phyloP scores from a whole-genome alignment of 345 rosid species.

The Moricandia arvensis region DNA sequence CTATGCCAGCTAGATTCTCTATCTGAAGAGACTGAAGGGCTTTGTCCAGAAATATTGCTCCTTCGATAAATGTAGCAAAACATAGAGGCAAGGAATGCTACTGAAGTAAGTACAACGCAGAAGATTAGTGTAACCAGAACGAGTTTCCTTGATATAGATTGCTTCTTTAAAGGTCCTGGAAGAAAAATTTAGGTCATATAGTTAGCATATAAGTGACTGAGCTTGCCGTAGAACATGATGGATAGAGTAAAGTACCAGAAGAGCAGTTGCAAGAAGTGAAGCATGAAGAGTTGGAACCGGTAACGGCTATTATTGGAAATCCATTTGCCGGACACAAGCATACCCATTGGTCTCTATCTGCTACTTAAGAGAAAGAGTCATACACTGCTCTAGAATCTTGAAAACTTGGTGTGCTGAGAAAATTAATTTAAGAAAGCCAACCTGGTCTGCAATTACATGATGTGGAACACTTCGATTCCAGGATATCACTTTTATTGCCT shows the following conservation, averaged over 20 bases:
- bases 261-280: constrained; percentile 88
- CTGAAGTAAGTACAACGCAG: constrained; percentile 60
- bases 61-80: constrained; percentile 54
- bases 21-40: constrained; percentile 58
- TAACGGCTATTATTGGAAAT: constrained; percentile 61
- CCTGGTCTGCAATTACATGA: constrained; percentile 88
- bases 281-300: constrained; percentile 50
- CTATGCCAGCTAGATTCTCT: constrained; percentile 76
- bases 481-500: constrained; percentile 44
- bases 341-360: constrained; percentile 54
- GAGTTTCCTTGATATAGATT: constrained; percentile 46
- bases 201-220: background rate
- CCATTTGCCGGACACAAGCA: constrained; percentile 72
- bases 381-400: background rate
- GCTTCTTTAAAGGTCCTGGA: constrained; percentile 59
- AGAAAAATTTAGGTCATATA: constrained; percentile 25
- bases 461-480: constrained; percentile 64
- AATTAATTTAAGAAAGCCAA: constrained; percentile 23
- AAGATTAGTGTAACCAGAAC: constrained; percentile 54
- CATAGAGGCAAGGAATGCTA: constrained; percentile 45
- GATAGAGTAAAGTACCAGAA: constrained; percentile 54
- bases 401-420: background rate
- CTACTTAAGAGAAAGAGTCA: constrained; percentile 23
- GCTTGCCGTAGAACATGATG: background rate
- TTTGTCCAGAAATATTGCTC: constrained; percentile 46